Base-by-base conservation (phyloP, 202 grass and related monocot species). In the Zizania palustris region DNA sequence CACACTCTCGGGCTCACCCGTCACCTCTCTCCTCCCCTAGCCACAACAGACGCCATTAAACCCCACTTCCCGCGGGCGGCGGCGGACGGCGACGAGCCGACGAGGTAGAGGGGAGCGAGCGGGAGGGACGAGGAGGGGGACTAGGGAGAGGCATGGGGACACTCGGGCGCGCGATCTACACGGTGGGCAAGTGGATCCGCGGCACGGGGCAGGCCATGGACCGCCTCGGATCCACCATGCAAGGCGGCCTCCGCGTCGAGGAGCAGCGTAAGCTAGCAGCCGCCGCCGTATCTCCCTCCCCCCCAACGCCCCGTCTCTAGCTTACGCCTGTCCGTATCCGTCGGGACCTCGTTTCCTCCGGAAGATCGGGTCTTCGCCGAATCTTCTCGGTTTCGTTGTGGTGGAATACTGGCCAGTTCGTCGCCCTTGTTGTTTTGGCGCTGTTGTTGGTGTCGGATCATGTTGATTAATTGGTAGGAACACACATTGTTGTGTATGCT, bases 121-220 rank as follows among this genome's bases (percentile, higher is more conserved):
- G 48, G 3, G 1, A 38, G 48, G 67, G 10, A 15, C 45, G 19
- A 40, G 4, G 56, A 38, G 13, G 45, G 15, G n/a, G 1, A 71
- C n/a, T 12, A 10, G 45, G 6, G 34, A n/a, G 6, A 4, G 3
- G 14, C 77, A 95, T 95, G 92, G 92, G 88, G 50, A 91, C 72
- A 72, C 83, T 95, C 28, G 88, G 92, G 53, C 87, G 78, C 75
- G 88, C 73, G 80, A 91, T 95, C 76, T 91, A 82, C 92, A 89
- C 92, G 62, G 88, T 91, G 55, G 92, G 92, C 79, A 91, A 86
- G 70, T 95, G 92, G 92, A 91, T 95, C 76, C 92, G 92, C 67
- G 92, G 86, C 80, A 87, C 92, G 55, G 92, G 92, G 38, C 85
- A 95, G 82, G 92, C 70, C 88, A 84, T 95, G 67, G 92, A 95